A percentile compares a stretch with the other conserved stretches of the same genome.
These are phyloP conservation scores for Fallopia convolvulus DNA, from an alignment of 148 eudicot species.

Conservation along the genomic window DNA sequence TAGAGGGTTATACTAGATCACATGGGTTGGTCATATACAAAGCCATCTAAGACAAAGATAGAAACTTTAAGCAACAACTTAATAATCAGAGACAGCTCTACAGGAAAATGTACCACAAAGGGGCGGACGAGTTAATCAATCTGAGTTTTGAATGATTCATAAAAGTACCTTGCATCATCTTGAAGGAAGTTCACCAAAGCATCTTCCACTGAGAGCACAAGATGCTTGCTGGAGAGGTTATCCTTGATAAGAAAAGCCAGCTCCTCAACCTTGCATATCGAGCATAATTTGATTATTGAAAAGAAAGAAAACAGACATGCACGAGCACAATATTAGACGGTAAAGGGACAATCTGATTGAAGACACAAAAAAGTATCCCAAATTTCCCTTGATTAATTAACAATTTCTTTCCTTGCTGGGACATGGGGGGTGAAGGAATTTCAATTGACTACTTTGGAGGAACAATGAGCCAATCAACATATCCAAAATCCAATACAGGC, in stretches of 20 bases:
- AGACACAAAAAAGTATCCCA: background rate
- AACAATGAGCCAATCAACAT: background rate
- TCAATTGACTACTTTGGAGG: background rate
- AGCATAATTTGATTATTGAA: background rate
- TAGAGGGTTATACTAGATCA: background rate
- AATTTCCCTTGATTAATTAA: background rate
- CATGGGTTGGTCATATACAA: background rate
- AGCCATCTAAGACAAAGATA: background rate
- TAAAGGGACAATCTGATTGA: background rate
- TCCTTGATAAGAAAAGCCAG: slow-evolving; percentile 84
- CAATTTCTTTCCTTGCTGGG: background rate
- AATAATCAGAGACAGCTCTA: background rate
- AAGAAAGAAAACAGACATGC: background rate
- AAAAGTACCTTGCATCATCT: slow-evolving; percentile 46
- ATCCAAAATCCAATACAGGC: background rate
- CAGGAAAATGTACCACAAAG: background rate
- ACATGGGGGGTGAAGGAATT: background rate
- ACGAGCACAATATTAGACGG: background rate
- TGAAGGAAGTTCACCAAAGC: slow-evolving; percentile 67
- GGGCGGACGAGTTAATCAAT: background rate
- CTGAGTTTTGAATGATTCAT: background rate
- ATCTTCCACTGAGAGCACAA: slow-evolving; percentile 75
- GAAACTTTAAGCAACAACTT: background rate
- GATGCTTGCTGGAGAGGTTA: slow-evolving; percentile 77
- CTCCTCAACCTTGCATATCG: slow-evolving; percentile 74